Base-by-base conservation (phyloP, 2,329 filamentous ascomycete species). In the Colletotrichum lini region DNA sequence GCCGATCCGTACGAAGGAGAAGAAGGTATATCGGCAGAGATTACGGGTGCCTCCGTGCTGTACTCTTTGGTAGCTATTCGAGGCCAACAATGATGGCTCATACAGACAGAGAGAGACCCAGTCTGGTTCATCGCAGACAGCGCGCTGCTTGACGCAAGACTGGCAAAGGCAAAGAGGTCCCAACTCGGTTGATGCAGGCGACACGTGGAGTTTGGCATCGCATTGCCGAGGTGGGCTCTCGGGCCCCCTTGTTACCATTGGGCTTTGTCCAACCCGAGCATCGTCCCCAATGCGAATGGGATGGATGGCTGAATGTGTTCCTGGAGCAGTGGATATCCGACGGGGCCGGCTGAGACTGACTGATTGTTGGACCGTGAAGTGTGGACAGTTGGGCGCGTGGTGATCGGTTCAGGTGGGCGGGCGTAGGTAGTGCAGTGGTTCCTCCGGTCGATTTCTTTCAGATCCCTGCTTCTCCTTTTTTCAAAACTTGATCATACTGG, bases 181-280 rank as follows among this genome's bases (percentile, higher is more conserved):
- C 47, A 66, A 54, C 67, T 66, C 62, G 54, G 54, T 60, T 23
- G 62, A 65, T 47, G 62, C 42, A 40, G 45, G 47, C 30, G 54
- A 58, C 67, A 66, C 67, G 62, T 70, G 61, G 67, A 59, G n/a
- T 47, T 47, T 66, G 26, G 54, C 2, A 16, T 23, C 6, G 45
- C 13, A 13, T 50, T 40, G 35, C 18, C 30, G 12, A 7, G 54
- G 30, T 10, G 21, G 65, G 65, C 50, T 64, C 65, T 42, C 65
- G 50, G 50, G n/a, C 67, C 53, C 35, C 30, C 60, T 45, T 40
- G 35, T 30, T 38, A 23, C 15, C 23, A 5, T 44, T 26, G 15
- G 16, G 40, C 21, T 13, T 35, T 23, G 42, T 52, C 30, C 44
- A n/a, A 30, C 26, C 26, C 4, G 26, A 30, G 26, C 9, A 35